Evolutionary conservation across 306 rosid genomes (phyloP).

Genomic region (Dryas alaskensis): DNA sequence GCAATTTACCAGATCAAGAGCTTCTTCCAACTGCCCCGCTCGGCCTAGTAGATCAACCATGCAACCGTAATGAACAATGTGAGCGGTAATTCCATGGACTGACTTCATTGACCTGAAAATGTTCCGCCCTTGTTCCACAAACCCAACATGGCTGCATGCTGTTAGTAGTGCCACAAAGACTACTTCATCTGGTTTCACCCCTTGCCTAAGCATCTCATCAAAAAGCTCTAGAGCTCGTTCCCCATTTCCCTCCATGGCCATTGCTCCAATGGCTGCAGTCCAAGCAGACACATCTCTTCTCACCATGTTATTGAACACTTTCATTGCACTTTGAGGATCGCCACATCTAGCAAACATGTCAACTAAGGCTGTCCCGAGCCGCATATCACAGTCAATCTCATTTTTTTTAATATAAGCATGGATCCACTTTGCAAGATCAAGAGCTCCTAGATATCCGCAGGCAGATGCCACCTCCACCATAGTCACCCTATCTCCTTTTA

Average conservation of each 20-base stretch:
- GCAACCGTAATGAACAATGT: slow-evolving; percentile 71
- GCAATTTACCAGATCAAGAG: slow-evolving; percentile 51
- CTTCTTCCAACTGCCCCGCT: slow-evolving; percentile 65
- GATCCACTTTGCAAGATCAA: slow-evolving; percentile 65
- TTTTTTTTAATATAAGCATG: slow-evolving; percentile 47
- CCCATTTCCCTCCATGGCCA: slow-evolving; percentile 72
- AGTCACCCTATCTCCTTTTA: slow-evolving; percentile 62
- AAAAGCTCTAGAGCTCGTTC: slow-evolving; percentile 54
- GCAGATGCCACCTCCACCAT: slow-evolving; percentile 77
- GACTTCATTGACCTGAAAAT: slow-evolving; percentile 57
- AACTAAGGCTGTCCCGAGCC: slow-evolving; percentile 67
- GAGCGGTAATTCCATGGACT: slow-evolving; percentile 46
- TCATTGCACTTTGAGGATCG: slow-evolving; percentile 55
- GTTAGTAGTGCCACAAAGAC: slow-evolving; percentile 68
- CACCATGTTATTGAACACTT: slow-evolving; percentile 50
- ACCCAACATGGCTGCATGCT: slow-evolving; percentile 71
- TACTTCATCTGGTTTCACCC: slow-evolving; percentile 58
- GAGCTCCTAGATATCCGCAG: slow-evolving; percentile 72
- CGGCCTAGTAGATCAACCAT: slow-evolving; percentile 79
- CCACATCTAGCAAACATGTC: slow-evolving; percentile 82
- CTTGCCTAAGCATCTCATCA: slow-evolving; percentile 54
- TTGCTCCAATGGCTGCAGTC: slow-evolving; percentile 80
- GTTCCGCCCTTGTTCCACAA: slow-evolving; percentile 53
- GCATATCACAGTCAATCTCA: slow-evolving; percentile 56
- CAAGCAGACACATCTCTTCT: slow-evolving; percentile 63